These are phyloP conservation scores for Penicillium janthinellum DNA, from an alignment of 2,329 filamentous ascomycete genomes.

Conservation along the genomic window DNA sequence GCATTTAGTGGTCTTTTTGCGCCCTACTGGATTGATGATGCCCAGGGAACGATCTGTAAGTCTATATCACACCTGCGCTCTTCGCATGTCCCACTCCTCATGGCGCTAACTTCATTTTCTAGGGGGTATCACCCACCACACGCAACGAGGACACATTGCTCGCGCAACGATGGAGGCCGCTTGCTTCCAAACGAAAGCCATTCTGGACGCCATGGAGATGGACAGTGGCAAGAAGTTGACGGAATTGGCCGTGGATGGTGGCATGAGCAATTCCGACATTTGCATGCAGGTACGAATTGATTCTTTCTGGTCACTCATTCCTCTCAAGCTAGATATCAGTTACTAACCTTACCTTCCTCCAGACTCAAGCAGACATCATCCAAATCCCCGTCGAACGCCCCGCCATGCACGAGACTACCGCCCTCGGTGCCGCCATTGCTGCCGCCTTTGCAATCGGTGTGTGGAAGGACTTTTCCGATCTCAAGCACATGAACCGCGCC, in stretches of 20 bases:
- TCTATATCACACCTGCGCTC: conserved; percentile 7
- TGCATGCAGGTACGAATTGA: conserved; percentile 70
- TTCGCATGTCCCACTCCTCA: background rate
- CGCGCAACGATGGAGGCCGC: conserved; percentile 87
- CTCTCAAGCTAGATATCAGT: background rate
- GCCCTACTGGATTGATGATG: conserved; percentile 93
- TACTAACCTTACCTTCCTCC: background rate
- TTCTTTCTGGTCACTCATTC: background rate
- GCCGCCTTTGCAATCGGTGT: conserved; percentile 79
- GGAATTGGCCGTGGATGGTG: conserved; percentile 80
- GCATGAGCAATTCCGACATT: conserved; percentile 83
- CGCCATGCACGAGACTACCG: conserved; percentile 86
- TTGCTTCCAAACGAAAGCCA: conserved; percentile 89
- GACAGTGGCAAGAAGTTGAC: conserved; percentile 78
- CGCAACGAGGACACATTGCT: conserved; percentile 80
- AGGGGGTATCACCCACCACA: conserved; percentile 84
- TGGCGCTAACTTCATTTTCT: background rate
- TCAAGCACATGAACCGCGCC: conserved; percentile 71
- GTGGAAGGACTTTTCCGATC: conserved; percentile 74
- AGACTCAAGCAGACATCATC: conserved; percentile 80
- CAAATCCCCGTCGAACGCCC: conserved; percentile 82
- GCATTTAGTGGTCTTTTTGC: conserved; percentile 90
- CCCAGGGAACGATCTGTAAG: conserved; percentile 81
- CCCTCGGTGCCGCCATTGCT: conserved; percentile 83
- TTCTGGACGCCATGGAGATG: conserved; percentile 89